Percentiles rank a stretch among this genome's conserved stretches.
Evolutionary conservation across 2,329 filamentous ascomycete species (phyloP).

Genomic region (Davidsoniella australis): DNA sequence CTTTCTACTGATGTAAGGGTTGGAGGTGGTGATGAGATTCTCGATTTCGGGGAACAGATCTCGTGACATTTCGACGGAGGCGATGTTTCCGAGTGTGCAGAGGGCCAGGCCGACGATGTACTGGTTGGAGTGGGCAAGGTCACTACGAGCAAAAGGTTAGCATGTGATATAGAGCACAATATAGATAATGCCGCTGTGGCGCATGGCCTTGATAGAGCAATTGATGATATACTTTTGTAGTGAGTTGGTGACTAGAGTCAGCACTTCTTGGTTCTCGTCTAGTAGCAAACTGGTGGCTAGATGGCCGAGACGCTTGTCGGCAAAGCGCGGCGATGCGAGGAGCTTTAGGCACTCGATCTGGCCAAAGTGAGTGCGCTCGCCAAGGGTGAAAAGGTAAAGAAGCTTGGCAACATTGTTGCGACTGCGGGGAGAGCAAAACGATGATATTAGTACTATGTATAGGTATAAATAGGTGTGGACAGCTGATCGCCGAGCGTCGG

Average conservation of each 20-base stretch:
- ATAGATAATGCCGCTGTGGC: neutral
- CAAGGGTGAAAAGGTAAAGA: slow-evolving; percentile 92
- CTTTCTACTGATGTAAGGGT: slow-evolving; percentile 96
- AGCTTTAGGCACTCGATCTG: slow-evolving; percentile 99
- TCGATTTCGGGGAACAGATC: slow-evolving; percentile 96
- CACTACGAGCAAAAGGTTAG: slow-evolving; percentile 35
- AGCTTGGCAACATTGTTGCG: slow-evolving; percentile 98
- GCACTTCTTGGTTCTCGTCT: slow-evolving; percentile 95
- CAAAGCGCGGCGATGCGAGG: slow-evolving; percentile 88
- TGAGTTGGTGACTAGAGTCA: slow-evolving; percentile 94
- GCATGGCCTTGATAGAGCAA: neutral
- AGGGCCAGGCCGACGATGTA: slow-evolving; percentile 94
- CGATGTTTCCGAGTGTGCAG: slow-evolving; percentile 93
- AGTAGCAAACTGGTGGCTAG: slow-evolving; percentile 88
- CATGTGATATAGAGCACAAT: neutral
- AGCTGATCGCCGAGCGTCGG: neutral
- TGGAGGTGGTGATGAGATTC: slow-evolving; percentile 74
- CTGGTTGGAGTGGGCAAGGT: slow-evolving; percentile 92
- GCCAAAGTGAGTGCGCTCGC: slow-evolving; percentile 93
- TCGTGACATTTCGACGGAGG: slow-evolving; percentile 93
- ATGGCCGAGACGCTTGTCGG: slow-evolving; percentile 91
- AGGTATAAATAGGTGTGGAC: neutral
- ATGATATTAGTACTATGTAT: too few relatives aligned
- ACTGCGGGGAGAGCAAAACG: slow-evolving; percentile 29
- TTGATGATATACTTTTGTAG: slow-evolving; percentile 68